Evolutionary conservation across 768 basidiomycete species (phyloP).

Genomic region (Trametes punicea): DNA sequence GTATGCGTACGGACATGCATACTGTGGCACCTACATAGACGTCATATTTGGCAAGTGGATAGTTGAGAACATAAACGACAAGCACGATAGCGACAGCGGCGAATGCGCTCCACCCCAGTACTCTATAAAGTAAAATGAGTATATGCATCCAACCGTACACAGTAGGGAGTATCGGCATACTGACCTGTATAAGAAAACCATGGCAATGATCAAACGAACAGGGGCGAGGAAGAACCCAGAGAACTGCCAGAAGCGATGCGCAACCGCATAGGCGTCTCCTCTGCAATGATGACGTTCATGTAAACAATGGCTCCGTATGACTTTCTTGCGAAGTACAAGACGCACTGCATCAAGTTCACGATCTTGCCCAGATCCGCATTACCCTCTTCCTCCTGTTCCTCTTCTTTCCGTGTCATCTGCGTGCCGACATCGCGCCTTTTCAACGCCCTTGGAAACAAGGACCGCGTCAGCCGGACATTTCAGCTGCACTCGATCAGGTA

Average conservation of each 20-base stretch:
- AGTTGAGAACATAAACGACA: slow-evolving; percentile 60
- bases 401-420: slow-evolving; percentile 32
- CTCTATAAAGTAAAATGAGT: slow-evolving; percentile 35
- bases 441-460: too few species aligned
- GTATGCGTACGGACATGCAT: neutral
- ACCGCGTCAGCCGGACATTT: too few species aligned
- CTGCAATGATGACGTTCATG: slow-evolving; percentile 31
- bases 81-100: slow-evolving; percentile 66
- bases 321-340: slow-evolving; percentile 10
- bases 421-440: slow-evolving; percentile 57
- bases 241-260: slow-evolving; percentile 73
- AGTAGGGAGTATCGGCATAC: slow-evolving; percentile 21
- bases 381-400: slow-evolving; percentile 31
- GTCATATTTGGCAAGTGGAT: slow-evolving; percentile 64
- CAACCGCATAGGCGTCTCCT: slow-evolving; percentile 67
- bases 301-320: neutral
- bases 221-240: slow-evolving; percentile 61
- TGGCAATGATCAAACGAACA: slow-evolving; percentile 59
- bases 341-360: slow-evolving; percentile 72
- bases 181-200: slow-evolving; percentile 71
- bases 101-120: slow-evolving; percentile 77
- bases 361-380: slow-evolving; percentile 66
- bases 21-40: slow-evolving; percentile 45
- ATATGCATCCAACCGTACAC: neutral
- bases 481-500: neutral